Evolutionary conservation across 2,329 filamentous ascomycete species (phyloP).

Genomic region (Clarireedia monteithiana): DNA sequence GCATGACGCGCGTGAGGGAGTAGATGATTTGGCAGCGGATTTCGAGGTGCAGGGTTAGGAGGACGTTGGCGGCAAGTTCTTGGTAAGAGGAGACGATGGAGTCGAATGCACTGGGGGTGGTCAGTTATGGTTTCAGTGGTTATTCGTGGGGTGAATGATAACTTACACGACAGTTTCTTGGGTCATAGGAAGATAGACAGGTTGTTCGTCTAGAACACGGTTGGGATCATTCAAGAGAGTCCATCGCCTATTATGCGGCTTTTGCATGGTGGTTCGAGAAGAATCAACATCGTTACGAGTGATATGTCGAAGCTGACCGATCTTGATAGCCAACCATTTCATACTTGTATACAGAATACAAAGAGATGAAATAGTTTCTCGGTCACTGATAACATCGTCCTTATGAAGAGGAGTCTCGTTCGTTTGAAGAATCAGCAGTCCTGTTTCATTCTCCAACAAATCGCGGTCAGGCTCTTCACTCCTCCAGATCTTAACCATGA

Average conservation of each 20-base stretch:
- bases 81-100: constrained; percentile 76
- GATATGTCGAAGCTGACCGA: constrained; percentile 74
- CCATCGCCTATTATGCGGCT: constrained; percentile 59
- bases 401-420: constrained; percentile 58
- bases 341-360: constrained; percentile 94
- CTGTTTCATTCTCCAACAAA: constrained; percentile 56
- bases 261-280: constrained; percentile 34
- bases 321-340: constrained; percentile 90
- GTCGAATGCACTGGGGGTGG: constrained; percentile 63
- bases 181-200: constrained; percentile 80
- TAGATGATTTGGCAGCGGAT: constrained; percentile 79
- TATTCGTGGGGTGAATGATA: background rate
- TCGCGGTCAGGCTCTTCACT: constrained; percentile 43
- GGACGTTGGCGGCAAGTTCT: constrained; percentile 67
- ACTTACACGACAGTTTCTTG: constrained; percentile 72
- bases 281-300: constrained; percentile 65
- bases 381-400: constrained; percentile 82
- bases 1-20: constrained; percentile 60
- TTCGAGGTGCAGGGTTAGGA: constrained; percentile 83
- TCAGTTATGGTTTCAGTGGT: background rate
- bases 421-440: constrained; percentile 46
- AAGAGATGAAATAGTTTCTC: constrained; percentile 75
- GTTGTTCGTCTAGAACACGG: constrained; percentile 51
- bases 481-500: constrained; percentile 59
- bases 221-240: constrained; percentile 64